Evolutionary conservation across 2,329 filamentous ascomycete genomes (phyloP), one percentile per base, ranked within the genome.

Genomic region (Paecilomyces sp.): DNA sequence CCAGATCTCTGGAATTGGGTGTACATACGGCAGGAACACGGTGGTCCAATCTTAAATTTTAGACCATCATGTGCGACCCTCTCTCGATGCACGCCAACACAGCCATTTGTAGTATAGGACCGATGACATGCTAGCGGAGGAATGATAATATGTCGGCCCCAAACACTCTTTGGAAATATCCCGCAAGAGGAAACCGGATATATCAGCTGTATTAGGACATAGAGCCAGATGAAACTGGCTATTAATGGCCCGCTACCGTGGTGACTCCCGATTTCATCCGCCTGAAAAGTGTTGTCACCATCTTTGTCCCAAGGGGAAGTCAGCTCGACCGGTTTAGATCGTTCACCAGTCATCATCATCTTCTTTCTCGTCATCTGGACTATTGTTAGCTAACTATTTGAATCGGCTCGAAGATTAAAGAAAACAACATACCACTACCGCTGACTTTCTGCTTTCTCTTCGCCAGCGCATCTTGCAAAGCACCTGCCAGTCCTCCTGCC

Each of bases 391-490:
- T 5, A 53, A 31, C 25, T 31, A 24, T 30, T 36, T 12, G 56
- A 15, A 9, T 22, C n/a, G 18, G 7, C 4, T 1, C 51, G 31
- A 24, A 24, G 31, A 36, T 6, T 33, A 59, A 58, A 56, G 9
- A 57, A 57, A 53, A 28, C 25, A 13, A 88, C 90, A 86, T 85
- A 97, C 93, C 93, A 81, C 91, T 96, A 74, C 90, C 88, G 77
- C 90, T 91, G 73, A 97, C 93, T 81, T 96, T 96, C 75, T 91
- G 86, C 81, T 97, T 97, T 74, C 93, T 84, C 78, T 90, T 89
- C 70, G 88, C 85, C 67, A 92, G 76, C 60, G 88, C 89, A 61
- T 86, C 88, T 61, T 90, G 90, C 67, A 96, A 78, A 55, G 91
- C 92, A 77, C 89, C 91, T 24, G 91, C 91, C 83, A 97, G 85